Base-by-base conservation (phyloP, 305 asterid species). In the Fraxinus sp. region DNA sequence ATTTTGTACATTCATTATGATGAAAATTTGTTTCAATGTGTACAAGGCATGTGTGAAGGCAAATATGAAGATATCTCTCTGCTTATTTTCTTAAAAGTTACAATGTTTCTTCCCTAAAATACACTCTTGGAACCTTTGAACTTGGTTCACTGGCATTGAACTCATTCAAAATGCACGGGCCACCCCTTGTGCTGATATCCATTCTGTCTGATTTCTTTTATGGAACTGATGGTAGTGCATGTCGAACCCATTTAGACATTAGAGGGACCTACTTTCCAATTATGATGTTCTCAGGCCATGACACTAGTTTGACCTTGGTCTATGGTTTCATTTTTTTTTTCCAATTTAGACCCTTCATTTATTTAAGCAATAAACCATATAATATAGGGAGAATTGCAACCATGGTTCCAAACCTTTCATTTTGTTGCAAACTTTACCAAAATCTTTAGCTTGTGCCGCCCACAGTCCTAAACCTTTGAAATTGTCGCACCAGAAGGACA, bases 71-170 rank as follows among this genome's bases (percentile, higher is more conserved):
- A 36, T 79, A 77, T 76, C 70, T 9, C 62, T 79, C 77, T 80
- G 44, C 33, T 49, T 33, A 74, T 57, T 78, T 66, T 78, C 8
- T 14, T 18, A 37, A 73, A 72, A 66, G 11, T 32, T n/a, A 9
- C 35, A 72, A 41, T 72, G 55, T 72, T 74, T 57, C 70, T 66
- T 24, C 18, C 33, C 52, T 30, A 26, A 59, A 46, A 46, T 80
- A 59, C 81, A 52, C 24, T 77, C 76, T 79, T 78, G 76, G 57
- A 66, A 76, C 74, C 28, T 44, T 32, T 79, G 28, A 77, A 46
- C n/a, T 28, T 76, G 74, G 73, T 44, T 66, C 39, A 71, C 28
- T 55, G 59, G 39, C 85, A 59, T 78, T 62, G 24, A 41, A 46
- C 41, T 78, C 76, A 57, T 33, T 71, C 13, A 41, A 79, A 68